Evolutionary conservation across 2,329 filamentous ascomycete genomes (phyloP), one percentile per base, ranked within the genome.

Genomic region (Talaromyces sp.): DNA sequence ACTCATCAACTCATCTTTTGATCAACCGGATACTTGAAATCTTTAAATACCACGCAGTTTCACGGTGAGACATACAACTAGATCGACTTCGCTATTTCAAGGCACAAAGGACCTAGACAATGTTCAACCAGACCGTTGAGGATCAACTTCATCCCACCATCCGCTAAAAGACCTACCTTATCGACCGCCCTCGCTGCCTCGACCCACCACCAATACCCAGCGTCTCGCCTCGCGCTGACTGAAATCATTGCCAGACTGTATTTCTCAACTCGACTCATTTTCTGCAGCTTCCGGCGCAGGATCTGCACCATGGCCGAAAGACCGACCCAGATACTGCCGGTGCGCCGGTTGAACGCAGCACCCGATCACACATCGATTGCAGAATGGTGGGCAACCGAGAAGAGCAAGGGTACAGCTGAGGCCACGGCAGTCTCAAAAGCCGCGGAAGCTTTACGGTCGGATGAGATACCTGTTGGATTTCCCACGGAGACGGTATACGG

Each of bases 401-500:
- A 69, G 57, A 65, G 65, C n/a, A 67, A 66, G 31, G 66, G 71
- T 12, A 81, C 78, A 3, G 64, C 72, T 2, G 83, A 85, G 67
- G 77, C 79, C 3, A 75, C 79, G 40, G 77, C 81, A 61, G 81
- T 96, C 42, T 77, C 80, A 62, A 79, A 86, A 60, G 91, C 91
- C 1, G 91, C 90, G 2, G 72, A 82, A 12, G 82, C 87, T 65
- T 80, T 96, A 40, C 84, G 81, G 57, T 81, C 81, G 18, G 87
- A 83, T 57, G 83, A 91, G 71, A 83, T 84, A 3, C 95, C 95
- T 4, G 92, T 99, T 55, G 95, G 91, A 1, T 99, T 99, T 73
- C 95, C 95, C 0, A 99, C 95, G 0, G 95, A 99, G 78, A 99
- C 95, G 0, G 95, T 99, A 0, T 99, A 99, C 73, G 95, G 95